These are phyloP conservation scores for Paradendryphiella salina DNA, from an alignment of 2,329 filamentous ascomycete species.

Conservation along the genomic window DNA sequence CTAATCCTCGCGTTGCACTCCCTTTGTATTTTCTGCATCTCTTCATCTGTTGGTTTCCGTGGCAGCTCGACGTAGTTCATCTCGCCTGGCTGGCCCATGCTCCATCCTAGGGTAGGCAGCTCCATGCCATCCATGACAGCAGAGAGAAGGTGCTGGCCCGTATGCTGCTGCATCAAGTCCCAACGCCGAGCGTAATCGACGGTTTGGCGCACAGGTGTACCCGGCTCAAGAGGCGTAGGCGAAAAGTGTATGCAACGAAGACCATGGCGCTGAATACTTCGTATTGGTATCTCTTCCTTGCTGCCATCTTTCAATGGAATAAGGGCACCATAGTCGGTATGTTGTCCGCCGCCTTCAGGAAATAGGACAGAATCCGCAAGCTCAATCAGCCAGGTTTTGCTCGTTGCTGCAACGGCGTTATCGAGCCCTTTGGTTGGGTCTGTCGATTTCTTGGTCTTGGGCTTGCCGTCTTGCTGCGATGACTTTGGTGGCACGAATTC, in stretches of 20 bases:
- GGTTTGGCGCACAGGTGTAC: conserved; percentile 50
- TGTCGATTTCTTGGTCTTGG: conserved; percentile 34
- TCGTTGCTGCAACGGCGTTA: conserved; percentile 11
- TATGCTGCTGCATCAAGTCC: conserved; percentile 45
- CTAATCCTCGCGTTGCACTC: conserved; percentile 37
- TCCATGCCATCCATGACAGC: conserved; percentile 40
- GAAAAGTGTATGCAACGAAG: conserved; percentile 73
- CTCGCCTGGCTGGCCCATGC: conserved; percentile 39
- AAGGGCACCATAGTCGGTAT: conserved; percentile 38
- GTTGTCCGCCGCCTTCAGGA: conserved; percentile 42
- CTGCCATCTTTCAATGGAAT: conserved; percentile 23
- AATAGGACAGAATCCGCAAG: conserved; percentile 41
- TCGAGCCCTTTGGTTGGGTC: conserved; percentile 25
- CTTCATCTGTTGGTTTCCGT: conserved; percentile 34
- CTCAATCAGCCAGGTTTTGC: conserved; percentile 37
- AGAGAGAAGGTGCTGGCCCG: conserved; percentile 42
- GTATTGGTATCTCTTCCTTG: conserved; percentile 30
- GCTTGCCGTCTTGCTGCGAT: conserved; percentile 23
- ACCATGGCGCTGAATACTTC: conserved; percentile 46
- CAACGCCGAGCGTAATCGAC: conserved; percentile 38
- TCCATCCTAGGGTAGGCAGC: conserved; percentile 38
- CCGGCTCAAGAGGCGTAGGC: conserved; percentile 84
- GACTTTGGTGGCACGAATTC: conserved; percentile 32
- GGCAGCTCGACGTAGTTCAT: conserved; percentile 43
- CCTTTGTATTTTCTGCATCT: conserved; percentile 32